Percentiles rank a stretch among this genome's conserved stretches.
phyloP scores from a whole-genome alignment of 2,329 filamentous ascomycete species.

The Aphanocladium album region DNA sequence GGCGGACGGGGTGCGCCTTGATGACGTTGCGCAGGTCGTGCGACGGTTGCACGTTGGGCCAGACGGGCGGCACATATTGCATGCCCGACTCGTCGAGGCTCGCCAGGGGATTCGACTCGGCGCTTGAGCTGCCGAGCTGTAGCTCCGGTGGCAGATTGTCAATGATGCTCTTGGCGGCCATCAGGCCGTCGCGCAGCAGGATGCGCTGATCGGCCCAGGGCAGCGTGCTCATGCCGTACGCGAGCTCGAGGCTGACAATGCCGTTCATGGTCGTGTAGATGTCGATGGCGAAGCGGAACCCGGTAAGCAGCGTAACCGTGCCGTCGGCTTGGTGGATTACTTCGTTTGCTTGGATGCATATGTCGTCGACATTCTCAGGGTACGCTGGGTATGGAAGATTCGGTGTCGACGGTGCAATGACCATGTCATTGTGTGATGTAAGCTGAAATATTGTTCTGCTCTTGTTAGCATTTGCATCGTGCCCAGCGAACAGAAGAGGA shows the following conservation, averaged over 20 bases:
- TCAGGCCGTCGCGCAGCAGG: slow-evolving; percentile 65
- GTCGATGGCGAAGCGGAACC: slow-evolving; percentile 74
- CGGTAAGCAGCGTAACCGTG: slow-evolving; percentile 64
- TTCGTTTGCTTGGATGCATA: slow-evolving; percentile 67
- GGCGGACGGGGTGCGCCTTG: slow-evolving; percentile 43
- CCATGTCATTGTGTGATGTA: slow-evolving; percentile 63
- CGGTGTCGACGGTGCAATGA: slow-evolving; percentile 71
- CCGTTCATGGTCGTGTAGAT: slow-evolving; percentile 78
- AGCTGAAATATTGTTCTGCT: slow-evolving; percentile 70
- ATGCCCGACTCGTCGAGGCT: slow-evolving; percentile 41
- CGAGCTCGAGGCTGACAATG: slow-evolving; percentile 73
- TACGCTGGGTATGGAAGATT: slow-evolving; percentile 73
- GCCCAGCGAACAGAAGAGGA: not conserved
- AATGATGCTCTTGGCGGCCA: slow-evolving; percentile 63
- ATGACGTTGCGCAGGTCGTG: slow-evolving; percentile 48
- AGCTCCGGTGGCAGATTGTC: slow-evolving; percentile 65
- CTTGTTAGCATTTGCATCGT: not conserved
- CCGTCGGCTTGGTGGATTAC: slow-evolving; percentile 66
- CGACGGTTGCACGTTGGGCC: slow-evolving; percentile 39
- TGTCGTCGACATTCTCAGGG: slow-evolving; percentile 78
- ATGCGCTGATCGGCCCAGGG: slow-evolving; percentile 74
- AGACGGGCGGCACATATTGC: slow-evolving; percentile 48
- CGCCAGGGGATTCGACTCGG: slow-evolving; percentile 32
- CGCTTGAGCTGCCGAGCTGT: slow-evolving; percentile 43
- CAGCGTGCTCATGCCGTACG: slow-evolving; percentile 72